A percentile compares a stretch with the other conserved stretches of the same genome.
Evolutionary conservation across 73 alveolate genomes (phyloP).

Genomic region (Symbiodinium natans): DNA sequence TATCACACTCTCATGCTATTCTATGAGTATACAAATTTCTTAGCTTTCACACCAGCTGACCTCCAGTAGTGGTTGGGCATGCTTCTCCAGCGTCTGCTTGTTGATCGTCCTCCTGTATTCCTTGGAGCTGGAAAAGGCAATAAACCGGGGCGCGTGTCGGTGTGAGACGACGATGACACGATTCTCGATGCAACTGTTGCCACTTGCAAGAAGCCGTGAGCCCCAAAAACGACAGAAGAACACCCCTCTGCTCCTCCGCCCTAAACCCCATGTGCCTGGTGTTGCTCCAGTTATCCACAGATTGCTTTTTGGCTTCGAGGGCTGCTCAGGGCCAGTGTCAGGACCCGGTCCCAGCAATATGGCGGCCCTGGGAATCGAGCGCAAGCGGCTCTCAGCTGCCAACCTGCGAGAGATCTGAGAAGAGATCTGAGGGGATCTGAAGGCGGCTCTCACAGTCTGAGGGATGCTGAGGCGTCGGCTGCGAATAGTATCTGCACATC

Average conservation of each 20-base stretch:
- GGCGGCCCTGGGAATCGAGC: conserved; percentile 22
- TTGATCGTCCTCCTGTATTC: conserved; percentile 18
- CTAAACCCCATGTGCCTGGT: too few relatives aligned
- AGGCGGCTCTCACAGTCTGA: too few relatives aligned
- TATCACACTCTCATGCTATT: too few relatives aligned
- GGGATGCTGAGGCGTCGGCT: conserved; percentile 30
- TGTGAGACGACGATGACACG: too few relatives aligned
- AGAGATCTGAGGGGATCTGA: too few relatives aligned
- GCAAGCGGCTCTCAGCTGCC: conserved; percentile 52
- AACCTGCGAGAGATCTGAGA: background rate
- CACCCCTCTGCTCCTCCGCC: background rate
- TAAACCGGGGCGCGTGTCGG: background rate
- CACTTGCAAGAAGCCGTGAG: too few relatives aligned
- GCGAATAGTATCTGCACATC: conserved; percentile 68
- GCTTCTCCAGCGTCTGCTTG: background rate
- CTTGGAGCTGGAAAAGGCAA: conserved; percentile 13
- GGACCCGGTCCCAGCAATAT: conserved; percentile 40
- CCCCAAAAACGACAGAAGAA: too few relatives aligned
- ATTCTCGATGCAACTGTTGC: too few relatives aligned
- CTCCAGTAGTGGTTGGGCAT: conserved; percentile 37
- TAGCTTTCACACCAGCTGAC: too few relatives aligned
- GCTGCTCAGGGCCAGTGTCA: background rate
- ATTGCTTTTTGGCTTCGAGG: too few relatives aligned
- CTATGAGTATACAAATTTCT: too few relatives aligned
- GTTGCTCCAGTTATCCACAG: too few relatives aligned